Percentiles rank a stretch among this genome's conserved stretches.
phyloP scores from a whole-genome alignment of 805 yeast genomes.

The Zygosaccharomyces siamensis region DNA sequence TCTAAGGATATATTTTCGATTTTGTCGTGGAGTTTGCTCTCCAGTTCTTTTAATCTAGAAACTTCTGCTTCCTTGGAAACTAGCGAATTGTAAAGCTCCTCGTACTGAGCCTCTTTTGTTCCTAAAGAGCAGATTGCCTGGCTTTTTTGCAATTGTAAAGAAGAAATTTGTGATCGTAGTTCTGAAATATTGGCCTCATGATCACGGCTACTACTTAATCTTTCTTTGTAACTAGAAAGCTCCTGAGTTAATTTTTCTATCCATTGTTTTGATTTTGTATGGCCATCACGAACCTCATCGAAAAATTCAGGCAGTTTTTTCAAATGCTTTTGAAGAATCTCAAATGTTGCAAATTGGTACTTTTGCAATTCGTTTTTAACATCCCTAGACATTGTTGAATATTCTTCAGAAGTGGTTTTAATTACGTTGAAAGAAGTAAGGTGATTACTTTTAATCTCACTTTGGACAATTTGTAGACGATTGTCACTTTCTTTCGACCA shows the following conservation, averaged over 20 bases:
- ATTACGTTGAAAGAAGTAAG: background rate
- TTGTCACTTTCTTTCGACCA: background rate
- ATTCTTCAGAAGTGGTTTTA: background rate
- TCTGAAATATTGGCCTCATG: conserved; percentile 19
- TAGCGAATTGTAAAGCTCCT: conserved; percentile 12
- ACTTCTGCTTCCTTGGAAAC: conserved; percentile 13
- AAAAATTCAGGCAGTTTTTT: background rate
- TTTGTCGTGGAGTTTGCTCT: conserved; percentile 13
- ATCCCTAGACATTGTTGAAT: background rate
- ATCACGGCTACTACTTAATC: conserved; percentile 12
- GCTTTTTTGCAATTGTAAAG: conserved; percentile 23
- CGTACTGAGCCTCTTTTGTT: conserved; percentile 27
- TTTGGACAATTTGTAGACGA: background rate
- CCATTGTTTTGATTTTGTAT: background rate
- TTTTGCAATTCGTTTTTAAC: background rate
- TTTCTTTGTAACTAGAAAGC: conserved; percentile 10
- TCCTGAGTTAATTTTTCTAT: conserved; percentile 3
- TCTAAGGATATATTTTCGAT: conserved; percentile 9
- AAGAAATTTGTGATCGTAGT: conserved; percentile 20
- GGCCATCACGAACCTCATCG: background rate
- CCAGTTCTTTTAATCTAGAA: conserved; percentile 7
- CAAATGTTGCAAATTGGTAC: background rate
- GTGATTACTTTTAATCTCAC: background rate
- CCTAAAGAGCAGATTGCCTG: conserved; percentile 24
- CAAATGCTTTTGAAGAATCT: background rate